Evolutionary conservation across 352 stramenopile genomes (phyloP), one percentile per base, ranked within the genome.

Genomic region (Phytophthora pluvialis): DNA sequence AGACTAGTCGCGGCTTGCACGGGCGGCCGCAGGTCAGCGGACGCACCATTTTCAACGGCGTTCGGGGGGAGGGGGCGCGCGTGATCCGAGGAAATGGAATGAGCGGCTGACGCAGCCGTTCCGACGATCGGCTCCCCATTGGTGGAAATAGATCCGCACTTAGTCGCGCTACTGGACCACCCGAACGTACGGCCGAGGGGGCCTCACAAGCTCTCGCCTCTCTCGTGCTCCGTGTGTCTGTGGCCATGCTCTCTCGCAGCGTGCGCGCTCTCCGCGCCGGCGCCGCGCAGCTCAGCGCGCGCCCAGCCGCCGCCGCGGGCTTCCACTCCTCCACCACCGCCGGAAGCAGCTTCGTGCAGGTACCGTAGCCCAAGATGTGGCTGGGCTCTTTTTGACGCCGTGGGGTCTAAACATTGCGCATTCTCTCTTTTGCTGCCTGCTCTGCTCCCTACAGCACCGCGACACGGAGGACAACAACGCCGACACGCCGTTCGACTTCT

Each of bases 401-500:
- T n/a, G n/a, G 21, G 21, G 21, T 21, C 21, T 21, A 21, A 21
- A 21, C 21, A 2, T 21, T 21, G 21, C 21, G 21, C 2, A 21
- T 21, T 21, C 21, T 1, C 21, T 21, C 21, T 21, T 21, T 21
- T 2, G 21, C 21, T 21, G 21, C 21, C 21, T 21, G 21, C 21
- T 21, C 21, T 21, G 21, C 21, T 2, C 21, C 21, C 21, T 21
- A 2, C 51, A 98, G 96, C 96, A 99, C 83, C 93, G 97, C 67
- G 89, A 99, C 73, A 98, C 94, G 21, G 86, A 95, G n/a, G 95
- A 99, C 64, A 99, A 99, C 80, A 99, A 95, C 59, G 71, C 77
- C 45, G 88, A 98, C 56, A 98, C 95, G 44, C 85, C 90, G 61
- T 99, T 99, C 67, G 97, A 99, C 75, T 99, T 99, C 67, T 98